These are phyloP conservation scores for Hebeloma cylindrosporum DNA, from an alignment of 768 basidiomycete species.

Conservation along the genomic window DNA sequence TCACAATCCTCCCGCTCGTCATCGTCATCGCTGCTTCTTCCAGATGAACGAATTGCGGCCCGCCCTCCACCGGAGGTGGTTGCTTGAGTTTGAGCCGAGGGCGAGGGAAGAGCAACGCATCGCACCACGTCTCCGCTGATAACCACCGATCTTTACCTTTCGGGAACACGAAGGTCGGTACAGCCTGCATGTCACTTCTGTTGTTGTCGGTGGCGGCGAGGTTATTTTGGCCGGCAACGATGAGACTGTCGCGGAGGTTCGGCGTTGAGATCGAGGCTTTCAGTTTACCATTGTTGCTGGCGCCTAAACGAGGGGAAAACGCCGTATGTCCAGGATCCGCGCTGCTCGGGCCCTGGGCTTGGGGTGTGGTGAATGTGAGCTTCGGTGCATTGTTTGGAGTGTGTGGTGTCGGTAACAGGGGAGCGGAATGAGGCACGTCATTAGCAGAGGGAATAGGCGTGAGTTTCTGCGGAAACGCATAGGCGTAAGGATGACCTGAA, in stretches of 20 bases:
- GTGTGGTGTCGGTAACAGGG: conserved; percentile 11
- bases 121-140: conserved; percentile 79
- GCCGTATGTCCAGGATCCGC: conserved; percentile 21
- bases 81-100: conserved; percentile 64
- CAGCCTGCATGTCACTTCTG: neutral
- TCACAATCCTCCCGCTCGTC: conserved; percentile 40
- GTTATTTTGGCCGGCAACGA: neutral
- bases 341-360: conserved; percentile 7
- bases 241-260: conserved; percentile 42
- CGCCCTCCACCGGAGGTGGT: conserved; percentile 16
- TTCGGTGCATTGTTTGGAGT: conserved; percentile 24
- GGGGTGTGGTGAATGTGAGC: conserved; percentile 29
- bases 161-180: conserved; percentile 18
- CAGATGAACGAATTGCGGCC: too few relatives aligned
- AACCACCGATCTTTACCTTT: conserved; percentile 65
- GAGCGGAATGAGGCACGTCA: conserved; percentile 16
- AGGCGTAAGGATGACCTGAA: conserved; percentile 52
- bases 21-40: neutral
- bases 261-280: conserved; percentile 67
- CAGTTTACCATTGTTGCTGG: conserved; percentile 32
- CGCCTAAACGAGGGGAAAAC: conserved; percentile 12
- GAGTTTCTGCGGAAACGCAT: conserved; percentile 30
- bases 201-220: neutral
- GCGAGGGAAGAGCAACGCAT: conserved; percentile 73
- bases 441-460: conserved; percentile 6